These are phyloP conservation scores for Oryza brachyantha DNA, from an alignment of 176 grass and related monocot species.

Conservation along the genomic window DNA sequence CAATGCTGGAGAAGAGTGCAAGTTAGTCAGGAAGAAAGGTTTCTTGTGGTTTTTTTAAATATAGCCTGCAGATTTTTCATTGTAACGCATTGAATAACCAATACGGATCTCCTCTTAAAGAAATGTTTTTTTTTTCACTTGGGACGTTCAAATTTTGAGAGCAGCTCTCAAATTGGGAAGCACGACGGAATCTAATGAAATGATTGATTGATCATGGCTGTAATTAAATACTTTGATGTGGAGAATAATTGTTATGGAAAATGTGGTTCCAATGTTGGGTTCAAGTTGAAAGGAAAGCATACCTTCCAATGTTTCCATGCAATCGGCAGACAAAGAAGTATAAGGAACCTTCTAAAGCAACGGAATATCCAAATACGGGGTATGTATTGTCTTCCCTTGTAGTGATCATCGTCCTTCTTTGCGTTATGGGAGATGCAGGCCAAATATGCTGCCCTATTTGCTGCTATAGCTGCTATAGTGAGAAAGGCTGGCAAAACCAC, in stretches of 20 bases:
- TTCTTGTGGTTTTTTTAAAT: neutral
- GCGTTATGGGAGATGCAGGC: conserved; percentile 6
- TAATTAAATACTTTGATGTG: neutral
- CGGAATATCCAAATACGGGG: neutral
- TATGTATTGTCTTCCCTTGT: neutral
- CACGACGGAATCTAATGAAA: neutral
- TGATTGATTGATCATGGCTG: too few species aligned
- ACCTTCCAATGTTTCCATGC: conserved; percentile 52
- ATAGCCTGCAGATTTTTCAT: neutral
- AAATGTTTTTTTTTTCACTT: neutral
- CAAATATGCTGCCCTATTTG: conserved; percentile 29
- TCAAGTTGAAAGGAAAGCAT: conserved; percentile 11
- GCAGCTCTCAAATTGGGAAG: neutral
- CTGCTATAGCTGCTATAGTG: conserved; percentile 45
- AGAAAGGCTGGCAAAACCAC: conserved; percentile 51
- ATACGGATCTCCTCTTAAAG: neutral
- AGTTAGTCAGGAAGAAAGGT: neutral
- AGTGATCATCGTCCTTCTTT: conserved; percentile 35
- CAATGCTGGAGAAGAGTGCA: conserved; percentile 10
- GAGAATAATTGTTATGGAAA: neutral
- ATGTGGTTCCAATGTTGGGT: neutral
- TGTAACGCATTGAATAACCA: neutral
- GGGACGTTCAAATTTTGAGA: neutral
- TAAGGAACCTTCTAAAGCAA: conserved; percentile 44
- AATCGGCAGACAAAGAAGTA: conserved; percentile 37